phyloP scores from a whole-genome alignment of 768 basidiomycete genomes.

The Amyloporia xantha region DNA sequence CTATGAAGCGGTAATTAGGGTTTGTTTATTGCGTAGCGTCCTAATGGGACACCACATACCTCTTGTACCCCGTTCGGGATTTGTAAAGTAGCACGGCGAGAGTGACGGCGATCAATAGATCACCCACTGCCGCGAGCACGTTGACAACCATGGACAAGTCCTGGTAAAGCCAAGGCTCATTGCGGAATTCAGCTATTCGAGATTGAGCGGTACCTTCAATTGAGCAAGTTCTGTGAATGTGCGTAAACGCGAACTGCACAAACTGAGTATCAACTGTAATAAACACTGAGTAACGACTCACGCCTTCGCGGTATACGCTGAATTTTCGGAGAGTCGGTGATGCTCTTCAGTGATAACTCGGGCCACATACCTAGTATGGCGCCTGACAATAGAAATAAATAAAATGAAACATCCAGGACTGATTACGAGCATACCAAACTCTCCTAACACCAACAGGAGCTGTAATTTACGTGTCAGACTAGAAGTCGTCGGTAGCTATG shows the following conservation, averaged over 20 bases:
- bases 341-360: constrained; percentile 39
- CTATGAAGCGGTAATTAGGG: constrained; percentile 15
- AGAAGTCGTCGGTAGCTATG: too few species aligned
- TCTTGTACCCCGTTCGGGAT: constrained; percentile 47
- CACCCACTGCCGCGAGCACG: constrained; percentile 41
- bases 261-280: too few species aligned
- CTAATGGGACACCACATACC: constrained; percentile 7
- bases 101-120: constrained; percentile 43
- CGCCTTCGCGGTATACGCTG: constrained; percentile 11
- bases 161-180: constrained; percentile 16
- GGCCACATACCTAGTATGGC: too few species aligned
- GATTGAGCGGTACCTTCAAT: too few species aligned
- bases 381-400: too few species aligned
- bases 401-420: too few species aligned
- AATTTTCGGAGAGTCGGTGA: background rate
- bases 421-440: constrained; percentile 33
- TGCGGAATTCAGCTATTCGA: too few species aligned
- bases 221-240: background rate
- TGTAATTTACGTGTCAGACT: constrained; percentile 12
- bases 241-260: background rate
- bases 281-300: too few species aligned
- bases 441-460: constrained; percentile 39
- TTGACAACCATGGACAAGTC: constrained; percentile 52
- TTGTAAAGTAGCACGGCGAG: constrained; percentile 43
- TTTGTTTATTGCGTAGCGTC: background rate